These are phyloP conservation scores for Volvariella volvacea DNA, from an alignment of 1,284 basidiomycete species.

Conservation along the genomic window DNA sequence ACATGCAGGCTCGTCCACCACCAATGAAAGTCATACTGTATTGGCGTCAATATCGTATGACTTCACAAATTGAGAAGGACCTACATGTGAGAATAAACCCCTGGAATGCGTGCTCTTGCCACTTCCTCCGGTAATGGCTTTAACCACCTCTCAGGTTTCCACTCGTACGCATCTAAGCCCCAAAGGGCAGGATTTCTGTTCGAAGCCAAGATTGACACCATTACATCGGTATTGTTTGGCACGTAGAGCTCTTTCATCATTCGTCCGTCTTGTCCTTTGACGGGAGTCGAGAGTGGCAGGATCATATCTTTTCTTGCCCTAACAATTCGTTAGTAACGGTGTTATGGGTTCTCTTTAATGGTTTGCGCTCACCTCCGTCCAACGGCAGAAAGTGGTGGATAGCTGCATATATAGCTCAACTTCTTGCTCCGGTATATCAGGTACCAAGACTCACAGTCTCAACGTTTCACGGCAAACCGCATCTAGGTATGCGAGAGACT, in stretches of 20 bases:
- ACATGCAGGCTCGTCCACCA: slow-evolving; percentile 36
- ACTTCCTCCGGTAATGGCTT: slow-evolving; percentile 21
- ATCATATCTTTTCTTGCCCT: slow-evolving; percentile 23
- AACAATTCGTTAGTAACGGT: background rate
- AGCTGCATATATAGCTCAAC: slow-evolving; percentile 16
- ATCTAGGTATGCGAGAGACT: slow-evolving; percentile 33
- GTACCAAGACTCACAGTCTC: slow-evolving; percentile 23
- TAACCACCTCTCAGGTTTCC: slow-evolving; percentile 39
- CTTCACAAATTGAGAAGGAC: slow-evolving; percentile 3
- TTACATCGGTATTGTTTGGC: slow-evolving; percentile 27
- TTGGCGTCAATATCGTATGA: slow-evolving; percentile 5
- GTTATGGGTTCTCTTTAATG: background rate
- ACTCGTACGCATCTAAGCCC: slow-evolving; percentile 22
- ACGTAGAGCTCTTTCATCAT: slow-evolving; percentile 16
- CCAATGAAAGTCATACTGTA: slow-evolving; percentile 39
- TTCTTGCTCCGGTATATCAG: no score
- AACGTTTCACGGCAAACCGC: slow-evolving; percentile 37
- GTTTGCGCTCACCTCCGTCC: slow-evolving; percentile 32
- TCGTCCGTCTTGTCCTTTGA: slow-evolving; percentile 17
- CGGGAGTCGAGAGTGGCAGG: slow-evolving; percentile 21
- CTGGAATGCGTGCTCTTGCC: slow-evolving; percentile 23
- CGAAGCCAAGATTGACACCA: slow-evolving; percentile 30
- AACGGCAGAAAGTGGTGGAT: slow-evolving; percentile 38
- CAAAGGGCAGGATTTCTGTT: slow-evolving; percentile 31
- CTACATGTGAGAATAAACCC: slow-evolving; percentile 28